Conservation (phyloP, 192 early-diverging fungal genomes). For the Coemansia erecta region DNA sequence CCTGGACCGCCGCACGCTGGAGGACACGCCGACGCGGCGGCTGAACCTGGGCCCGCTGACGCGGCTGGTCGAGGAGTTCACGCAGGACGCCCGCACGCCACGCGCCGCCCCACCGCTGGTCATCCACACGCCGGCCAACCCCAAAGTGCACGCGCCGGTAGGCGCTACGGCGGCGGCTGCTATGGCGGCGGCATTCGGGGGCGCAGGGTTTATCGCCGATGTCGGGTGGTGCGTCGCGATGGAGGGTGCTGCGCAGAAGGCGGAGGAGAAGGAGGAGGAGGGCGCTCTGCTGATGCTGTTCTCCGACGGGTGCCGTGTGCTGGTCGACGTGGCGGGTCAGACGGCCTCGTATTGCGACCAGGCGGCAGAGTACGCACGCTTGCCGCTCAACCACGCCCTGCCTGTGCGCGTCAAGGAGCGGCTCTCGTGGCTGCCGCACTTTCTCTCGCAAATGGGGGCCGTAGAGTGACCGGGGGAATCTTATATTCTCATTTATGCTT, state of each 20-base stretch:
- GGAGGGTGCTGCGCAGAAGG: slow-evolving; percentile 9
- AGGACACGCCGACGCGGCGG: slow-evolving; percentile 34
- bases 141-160: too few species aligned
- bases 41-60: slow-evolving; percentile 40
- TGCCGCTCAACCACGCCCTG: slow-evolving; percentile 36
- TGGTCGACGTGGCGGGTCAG: slow-evolving; percentile 31
- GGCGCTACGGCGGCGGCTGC: too few species aligned
- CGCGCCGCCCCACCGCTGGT: slow-evolving; percentile 12
- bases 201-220: slow-evolving; percentile 38
- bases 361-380: slow-evolving; percentile 13
- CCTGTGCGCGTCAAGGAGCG: slow-evolving; percentile 37
- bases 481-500: not conserved
- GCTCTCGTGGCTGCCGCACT: slow-evolving; percentile 29
- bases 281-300: slow-evolving; percentile 38
- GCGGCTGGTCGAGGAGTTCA: slow-evolving; percentile 38
- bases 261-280: too few species aligned
- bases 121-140: slow-evolving; percentile 17
- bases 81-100: slow-evolving; percentile 3
- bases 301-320: slow-evolving; percentile 43
- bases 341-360: slow-evolving; percentile 21
- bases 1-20: slow-evolving; percentile 29
- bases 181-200: slow-evolving; percentile 10
- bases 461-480: not conserved
- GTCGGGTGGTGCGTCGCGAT: slow-evolving; percentile 53
- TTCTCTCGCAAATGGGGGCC: slow-evolving; percentile 26